A percentile compares a stretch with the other conserved stretches of the same genome.
These are phyloP conservation scores for Penicillium egyptiacum DNA, from an alignment of 495 filamentous ascomycete genomes.

Conservation along the genomic window DNA sequence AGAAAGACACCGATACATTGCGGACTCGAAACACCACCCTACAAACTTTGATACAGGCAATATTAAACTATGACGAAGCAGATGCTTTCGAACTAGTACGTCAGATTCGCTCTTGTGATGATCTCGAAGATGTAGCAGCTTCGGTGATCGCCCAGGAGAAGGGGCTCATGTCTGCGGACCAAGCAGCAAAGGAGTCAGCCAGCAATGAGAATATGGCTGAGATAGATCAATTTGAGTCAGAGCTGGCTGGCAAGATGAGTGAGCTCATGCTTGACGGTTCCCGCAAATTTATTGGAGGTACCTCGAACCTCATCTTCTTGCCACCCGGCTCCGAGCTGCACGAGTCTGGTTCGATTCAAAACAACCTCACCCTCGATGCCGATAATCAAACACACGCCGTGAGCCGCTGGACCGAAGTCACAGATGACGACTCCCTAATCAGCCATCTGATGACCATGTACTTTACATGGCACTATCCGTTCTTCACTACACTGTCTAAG, in stretches of 20 bases:
- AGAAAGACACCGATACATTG: conserved; percentile 87
- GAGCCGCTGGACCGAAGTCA: conserved; percentile 85
- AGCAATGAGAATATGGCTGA: conserved; percentile 28
- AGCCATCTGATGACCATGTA: conserved; percentile 94
- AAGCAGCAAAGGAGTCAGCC: conserved; percentile 20
- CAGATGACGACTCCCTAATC: conserved; percentile 73
- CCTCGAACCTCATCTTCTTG: conserved; percentile 90
- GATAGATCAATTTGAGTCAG: conserved; percentile 72
- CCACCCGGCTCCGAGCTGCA: conserved; percentile 52
- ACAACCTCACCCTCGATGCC: conserved; percentile 18
- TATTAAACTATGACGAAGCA: conserved; percentile 80
- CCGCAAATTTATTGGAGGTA: conserved; percentile 90
- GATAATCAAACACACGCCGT: conserved; percentile 46
- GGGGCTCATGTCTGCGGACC: conserved; percentile 26
- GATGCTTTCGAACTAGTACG: conserved; percentile 78
- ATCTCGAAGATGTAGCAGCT: conserved; percentile 85
- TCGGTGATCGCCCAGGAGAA: conserved; percentile 62
- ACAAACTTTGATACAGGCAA: conserved; percentile 87
- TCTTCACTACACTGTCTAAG: conserved; percentile 92
- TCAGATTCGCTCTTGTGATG: conserved; percentile 89
- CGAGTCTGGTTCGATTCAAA: conserved; percentile 38
- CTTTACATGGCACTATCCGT: conserved; percentile 97
- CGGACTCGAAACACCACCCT: conserved; percentile 86
- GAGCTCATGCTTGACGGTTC: conserved; percentile 89
- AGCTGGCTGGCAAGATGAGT: conserved; percentile 90